Evolutionary conservation across 768 basidiomycete species (phyloP), one percentile per base, ranked within the genome.

Genomic region (Glaciozyma antarctica): DNA sequence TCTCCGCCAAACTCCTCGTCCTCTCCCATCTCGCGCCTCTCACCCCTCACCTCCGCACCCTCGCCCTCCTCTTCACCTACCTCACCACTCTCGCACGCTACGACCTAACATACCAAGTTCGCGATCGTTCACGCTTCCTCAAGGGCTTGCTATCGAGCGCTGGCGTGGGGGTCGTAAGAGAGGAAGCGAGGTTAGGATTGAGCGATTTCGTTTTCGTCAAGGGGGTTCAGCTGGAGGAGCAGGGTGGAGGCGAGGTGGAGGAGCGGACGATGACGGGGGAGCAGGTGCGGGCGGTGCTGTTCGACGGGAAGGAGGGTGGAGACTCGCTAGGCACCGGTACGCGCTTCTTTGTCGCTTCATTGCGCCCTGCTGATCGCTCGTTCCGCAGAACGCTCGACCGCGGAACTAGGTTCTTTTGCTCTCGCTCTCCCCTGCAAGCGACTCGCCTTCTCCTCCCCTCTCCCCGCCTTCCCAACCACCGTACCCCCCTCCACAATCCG

Each of bases 71-170:
- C 52, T 80, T 80, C 64, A 81, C 80, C 55, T 88, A 98, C 74
- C 82, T 91, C 24, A 83, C 95, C 64, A 82, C 83, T 3, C 82
- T 95, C 24, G 93, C 91, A 3, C 82, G 87, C 62, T 98, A 93
- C 76, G 95, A 99, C 77, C 72, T 78, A 24, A 84, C 87, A 73
- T 94, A 89, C 76, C 90, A 95, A 72, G 86, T 98, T 43, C 82
- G 95, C 41, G 95, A 98, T 75, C 85, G 93, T 30, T 86, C 85
- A 7, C 82, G 94, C 58, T 86, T 91, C 82, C 75, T 95, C 32
- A 77, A 80, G 22, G 82, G 86, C 8, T 81, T 98, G 19, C 80
- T 94, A 21, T 75, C 78, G 3, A 85, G 88, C 43, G 77, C 83
- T 3, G 72, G 72, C 6, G 62, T 72, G 38, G 73, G 53, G 21